Evolutionary conservation across 2,329 filamentous ascomycete species (phyloP).

Genomic region (Fusarium austroafricanum): DNA sequence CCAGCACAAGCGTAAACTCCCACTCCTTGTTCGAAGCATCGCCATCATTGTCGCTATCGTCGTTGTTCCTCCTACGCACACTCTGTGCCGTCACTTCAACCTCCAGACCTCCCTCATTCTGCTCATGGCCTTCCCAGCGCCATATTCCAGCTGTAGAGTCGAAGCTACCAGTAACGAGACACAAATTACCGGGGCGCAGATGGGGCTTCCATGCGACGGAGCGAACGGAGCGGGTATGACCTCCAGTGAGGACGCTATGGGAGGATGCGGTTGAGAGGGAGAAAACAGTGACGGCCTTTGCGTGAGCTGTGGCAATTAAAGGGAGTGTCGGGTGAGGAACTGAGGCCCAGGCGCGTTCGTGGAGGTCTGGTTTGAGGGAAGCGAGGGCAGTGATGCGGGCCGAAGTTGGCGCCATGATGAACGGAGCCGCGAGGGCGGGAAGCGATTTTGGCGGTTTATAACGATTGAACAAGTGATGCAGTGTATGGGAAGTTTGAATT

Average conservation of each 20-base stretch:
- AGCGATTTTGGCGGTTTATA: not conserved
- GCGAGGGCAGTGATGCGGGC: slow-evolving; percentile 58
- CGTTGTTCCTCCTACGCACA: slow-evolving; percentile 35
- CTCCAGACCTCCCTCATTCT: slow-evolving; percentile 53
- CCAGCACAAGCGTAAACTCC: slow-evolving; percentile 90
- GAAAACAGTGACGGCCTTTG: slow-evolving; percentile 89
- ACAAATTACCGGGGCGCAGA: slow-evolving; percentile 69
- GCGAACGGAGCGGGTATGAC: slow-evolving; percentile 91
- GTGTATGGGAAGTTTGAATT: not conserved
- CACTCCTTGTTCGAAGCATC: slow-evolving; percentile 82
- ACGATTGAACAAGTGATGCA: not conserved
- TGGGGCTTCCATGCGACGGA: slow-evolving; percentile 88
- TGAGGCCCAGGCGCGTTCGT: slow-evolving; percentile 85
- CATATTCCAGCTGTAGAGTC: slow-evolving; percentile 90
- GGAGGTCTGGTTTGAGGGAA: slow-evolving; percentile 66
- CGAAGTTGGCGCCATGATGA: slow-evolving; percentile 46
- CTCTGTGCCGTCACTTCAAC: slow-evolving; percentile 55
- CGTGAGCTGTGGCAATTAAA: slow-evolving; percentile 87
- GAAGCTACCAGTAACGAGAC: slow-evolving; percentile 92
- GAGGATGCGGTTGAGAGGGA: slow-evolving; percentile 83
- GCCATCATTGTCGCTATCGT: slow-evolving; percentile 47
- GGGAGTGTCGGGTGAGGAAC: slow-evolving; percentile 88
- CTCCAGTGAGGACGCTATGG: slow-evolving; percentile 83
- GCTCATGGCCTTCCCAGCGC: slow-evolving; percentile 69
- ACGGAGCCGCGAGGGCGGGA: not conserved